phyloP scores from a whole-genome alignment of 768 basidiomycete species.

The Solioccasus polychromus region DNA sequence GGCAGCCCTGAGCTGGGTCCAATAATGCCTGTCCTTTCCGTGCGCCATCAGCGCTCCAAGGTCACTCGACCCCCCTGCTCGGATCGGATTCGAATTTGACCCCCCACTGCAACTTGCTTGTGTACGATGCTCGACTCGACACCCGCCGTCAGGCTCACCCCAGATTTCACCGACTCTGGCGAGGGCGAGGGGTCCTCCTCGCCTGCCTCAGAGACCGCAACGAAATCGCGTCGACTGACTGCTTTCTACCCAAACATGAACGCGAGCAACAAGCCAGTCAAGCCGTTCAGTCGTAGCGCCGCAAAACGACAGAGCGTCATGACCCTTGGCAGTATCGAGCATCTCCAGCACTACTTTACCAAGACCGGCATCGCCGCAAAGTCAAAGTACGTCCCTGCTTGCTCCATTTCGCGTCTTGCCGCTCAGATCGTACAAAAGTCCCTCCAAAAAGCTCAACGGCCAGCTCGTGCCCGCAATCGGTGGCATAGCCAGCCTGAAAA shows the following conservation, averaged over 20 bases:
- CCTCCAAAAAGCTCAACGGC: conserved; percentile 48
- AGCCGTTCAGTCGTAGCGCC: conserved; percentile 86
- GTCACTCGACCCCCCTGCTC: conserved; percentile 7
- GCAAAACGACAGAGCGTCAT: conserved; percentile 93
- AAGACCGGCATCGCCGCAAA: conserved; percentile 78
- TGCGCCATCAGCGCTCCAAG: conserved; percentile 34
- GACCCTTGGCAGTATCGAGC: conserved; percentile 93
- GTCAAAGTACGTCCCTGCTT: conserved; percentile 56
- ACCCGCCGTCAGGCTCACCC: conserved; percentile 55
- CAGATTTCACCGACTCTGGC: conserved; percentile 60
- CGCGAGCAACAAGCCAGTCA: conserved; percentile 66
- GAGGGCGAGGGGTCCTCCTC: conserved; percentile 34
- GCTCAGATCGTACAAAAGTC: conserved; percentile 27
- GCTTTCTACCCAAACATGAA: conserved; percentile 79
- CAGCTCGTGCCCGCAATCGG: conserved; percentile 79
- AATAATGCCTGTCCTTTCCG: conserved; percentile 73
- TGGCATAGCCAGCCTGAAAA: conserved; percentile 45
- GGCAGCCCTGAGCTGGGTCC: conserved; percentile 66
- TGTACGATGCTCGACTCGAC: conserved; percentile 39
- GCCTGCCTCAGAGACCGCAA: conserved; percentile 27
- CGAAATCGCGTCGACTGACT: conserved; percentile 62
- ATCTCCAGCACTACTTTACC: conserved; percentile 92
- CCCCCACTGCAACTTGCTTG: conserved; percentile 6
- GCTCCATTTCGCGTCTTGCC: background rate
- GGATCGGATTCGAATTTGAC: conserved; percentile 1